phyloP scores from a whole-genome alignment of 2,329 filamentous ascomycete genomes.

The Lasiodiplodia theobromae region DNA sequence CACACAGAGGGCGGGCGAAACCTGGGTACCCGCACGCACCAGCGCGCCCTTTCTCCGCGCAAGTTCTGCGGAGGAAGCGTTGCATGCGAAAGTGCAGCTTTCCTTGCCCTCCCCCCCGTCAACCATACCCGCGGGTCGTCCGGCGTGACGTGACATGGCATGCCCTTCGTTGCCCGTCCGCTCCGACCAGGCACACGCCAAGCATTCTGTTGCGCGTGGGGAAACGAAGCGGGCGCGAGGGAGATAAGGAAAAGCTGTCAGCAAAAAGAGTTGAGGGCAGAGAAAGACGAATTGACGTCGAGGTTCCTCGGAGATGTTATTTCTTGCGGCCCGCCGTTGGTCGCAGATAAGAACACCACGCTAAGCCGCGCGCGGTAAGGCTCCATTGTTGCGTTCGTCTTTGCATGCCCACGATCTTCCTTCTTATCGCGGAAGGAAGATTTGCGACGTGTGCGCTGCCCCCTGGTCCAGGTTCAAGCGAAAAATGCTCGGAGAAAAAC shows the following conservation, averaged over 20 bases:
- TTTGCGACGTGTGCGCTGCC: neutral
- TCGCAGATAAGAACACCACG: neutral
- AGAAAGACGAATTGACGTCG: neutral
- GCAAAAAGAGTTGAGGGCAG: too few relatives aligned
- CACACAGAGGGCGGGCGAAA: neutral
- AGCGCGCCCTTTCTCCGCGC: constrained; percentile 8
- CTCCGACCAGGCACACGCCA: neutral
- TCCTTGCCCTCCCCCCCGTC: neutral
- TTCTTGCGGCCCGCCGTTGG: neutral
- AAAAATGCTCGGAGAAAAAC: constrained; percentile 2
- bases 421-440: neutral
- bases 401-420: neutral
- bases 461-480: neutral
- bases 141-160: neutral
- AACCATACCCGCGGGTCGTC: neutral
- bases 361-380: neutral
- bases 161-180: neutral
- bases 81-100: neutral
- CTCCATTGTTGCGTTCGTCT: neutral
- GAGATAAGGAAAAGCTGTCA: neutral
- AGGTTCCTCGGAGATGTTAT: neutral
- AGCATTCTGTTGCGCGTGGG: neutral
- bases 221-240: neutral
- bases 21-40: neutral
- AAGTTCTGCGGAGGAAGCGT: neutral